Evolutionary conservation across 1,284 basidiomycete species (phyloP).

Genomic region (Papiliotrema flavescens): DNA sequence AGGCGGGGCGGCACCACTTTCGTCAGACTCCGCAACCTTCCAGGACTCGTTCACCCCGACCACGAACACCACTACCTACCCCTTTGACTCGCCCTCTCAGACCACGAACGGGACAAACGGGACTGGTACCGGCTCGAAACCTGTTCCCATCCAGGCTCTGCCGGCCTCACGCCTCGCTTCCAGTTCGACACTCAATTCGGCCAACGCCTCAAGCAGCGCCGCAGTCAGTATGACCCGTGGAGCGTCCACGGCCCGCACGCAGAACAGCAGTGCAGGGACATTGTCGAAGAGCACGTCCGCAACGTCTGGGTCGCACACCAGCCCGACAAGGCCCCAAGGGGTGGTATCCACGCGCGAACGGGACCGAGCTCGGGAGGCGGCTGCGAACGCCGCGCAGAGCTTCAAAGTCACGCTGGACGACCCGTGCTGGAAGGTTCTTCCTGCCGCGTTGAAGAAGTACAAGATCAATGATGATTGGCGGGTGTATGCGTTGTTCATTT

Average conservation of each 20-base stretch:
- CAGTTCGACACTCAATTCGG: neutral
- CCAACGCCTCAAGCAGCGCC: neutral
- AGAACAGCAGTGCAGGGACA: too few relatives aligned
- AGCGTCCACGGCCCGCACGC: conserved; percentile 6
- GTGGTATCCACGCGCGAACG: conserved; percentile 13
- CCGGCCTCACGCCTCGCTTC: conserved; percentile 17
- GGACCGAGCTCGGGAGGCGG: conserved; percentile 36
- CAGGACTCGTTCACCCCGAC: conserved; percentile 33
- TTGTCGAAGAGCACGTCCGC: too few relatives aligned
- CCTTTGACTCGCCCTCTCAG: conserved; percentile 32
- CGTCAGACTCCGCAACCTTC: conserved; percentile 32
- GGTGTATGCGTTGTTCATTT: conserved; percentile 98
- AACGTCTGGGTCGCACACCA: neutral
- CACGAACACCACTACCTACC: conserved; percentile 18
- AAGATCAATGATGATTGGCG: conserved; percentile 99
- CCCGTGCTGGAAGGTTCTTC: conserved; percentile 95
- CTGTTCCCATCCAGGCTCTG: conserved; percentile 10
- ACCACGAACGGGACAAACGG: neutral
- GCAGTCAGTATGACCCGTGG: conserved; percentile 1
- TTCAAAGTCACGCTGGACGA: conserved; percentile 75
- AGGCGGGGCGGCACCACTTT: conserved; percentile 10
- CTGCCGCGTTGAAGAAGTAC: conserved; percentile 97
- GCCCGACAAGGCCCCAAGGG: conserved; percentile 1
- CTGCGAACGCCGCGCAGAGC: conserved; percentile 49
- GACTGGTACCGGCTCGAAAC: neutral